Conservation (phyloP, 441 rosid genomes). For the Codiaeum variegatum region DNA sequence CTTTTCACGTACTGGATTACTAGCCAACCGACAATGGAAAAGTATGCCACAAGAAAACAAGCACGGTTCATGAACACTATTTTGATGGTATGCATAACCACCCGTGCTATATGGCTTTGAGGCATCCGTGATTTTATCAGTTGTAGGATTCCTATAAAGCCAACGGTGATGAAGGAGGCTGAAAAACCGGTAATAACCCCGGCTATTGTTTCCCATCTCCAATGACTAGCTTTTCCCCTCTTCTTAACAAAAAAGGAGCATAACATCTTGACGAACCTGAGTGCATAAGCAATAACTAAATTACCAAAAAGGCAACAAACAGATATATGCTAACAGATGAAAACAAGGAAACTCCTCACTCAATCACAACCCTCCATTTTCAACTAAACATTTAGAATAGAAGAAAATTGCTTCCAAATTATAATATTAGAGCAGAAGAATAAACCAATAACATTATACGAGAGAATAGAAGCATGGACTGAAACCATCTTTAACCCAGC, state of each 20-base stretch:
- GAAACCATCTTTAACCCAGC: background rate
- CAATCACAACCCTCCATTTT: background rate
- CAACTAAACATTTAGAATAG: background rate
- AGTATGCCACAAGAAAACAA: constrained; percentile 56
- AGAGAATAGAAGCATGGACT: background rate
- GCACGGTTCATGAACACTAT: constrained; percentile 39
- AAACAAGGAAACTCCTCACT: background rate
- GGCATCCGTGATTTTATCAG: constrained; percentile 39
- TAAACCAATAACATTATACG: background rate
- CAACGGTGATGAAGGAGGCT: constrained; percentile 50
- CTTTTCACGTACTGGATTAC: constrained; percentile 45
- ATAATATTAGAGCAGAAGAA: background rate
- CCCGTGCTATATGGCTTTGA: constrained; percentile 22
- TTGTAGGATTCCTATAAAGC: constrained; percentile 36
- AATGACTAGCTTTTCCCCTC: constrained; percentile 32
- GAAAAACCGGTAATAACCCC: constrained; percentile 56
- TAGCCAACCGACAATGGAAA: constrained; percentile 56
- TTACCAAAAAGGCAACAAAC: background rate
- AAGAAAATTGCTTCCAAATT: background rate
- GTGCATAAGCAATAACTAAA: background rate
- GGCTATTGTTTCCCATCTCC: constrained; percentile 51
- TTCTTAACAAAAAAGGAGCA: constrained; percentile 32
- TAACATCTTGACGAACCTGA: constrained; percentile 43
- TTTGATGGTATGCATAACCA: constrained; percentile 16
- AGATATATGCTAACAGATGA: background rate